Base-by-base conservation (phyloP, 108 stramenopile species). In the Heterococcus sp. region DNA sequence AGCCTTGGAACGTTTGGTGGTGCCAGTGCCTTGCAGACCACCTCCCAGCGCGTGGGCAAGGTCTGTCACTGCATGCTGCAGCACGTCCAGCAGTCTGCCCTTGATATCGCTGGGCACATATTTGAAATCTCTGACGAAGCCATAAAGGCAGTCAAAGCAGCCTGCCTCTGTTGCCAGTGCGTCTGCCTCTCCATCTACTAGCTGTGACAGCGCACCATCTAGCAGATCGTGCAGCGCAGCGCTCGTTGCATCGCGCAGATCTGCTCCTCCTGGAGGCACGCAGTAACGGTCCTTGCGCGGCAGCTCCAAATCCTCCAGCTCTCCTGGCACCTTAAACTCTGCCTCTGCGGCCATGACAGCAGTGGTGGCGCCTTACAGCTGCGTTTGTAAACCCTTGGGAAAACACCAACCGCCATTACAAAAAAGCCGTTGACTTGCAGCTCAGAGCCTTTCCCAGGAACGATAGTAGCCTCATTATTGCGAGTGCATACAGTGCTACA, bases 41-140 rank as follows among this genome's bases (percentile, higher is more conserved):
- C 46, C 58, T 1, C 40, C 70, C 32, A 78, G 21, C 1, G 40
- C 8, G 34, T 58, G 33, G 11, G 65, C 37, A 11, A 37, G 37
- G 39, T 40, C 30, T 64, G 8, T 0, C 11, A 78, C 32, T 21
- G 35, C 37, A 28, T 35, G 39, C 29, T 67, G 65, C 27, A 78
- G 77, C 66, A 78, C 4, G 0, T 71, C 8, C 11, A 78, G 21
- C 0, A 71, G 63, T n/a, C 77, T 38, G 3, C 37, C 70, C 69
- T 78, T 78, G 32, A 67, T 46, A 26, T 78, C 69, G 66, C 66
- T 67, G 2, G 46, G 77, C 21, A 78, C 70, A 4, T 71, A 37
- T 39, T 71, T 78, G 77, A 78, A 78, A 21, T 78, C 77, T 8
- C 77, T 78, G 8, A 58, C 46, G 46, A 58, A 58, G 46, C 46